A percentile compares a stretch with the other conserved stretches of the same genome.
Evolutionary conservation across 352 stramenopile genomes (phyloP).

Genomic region (Thalassiosira ordinaria): DNA sequence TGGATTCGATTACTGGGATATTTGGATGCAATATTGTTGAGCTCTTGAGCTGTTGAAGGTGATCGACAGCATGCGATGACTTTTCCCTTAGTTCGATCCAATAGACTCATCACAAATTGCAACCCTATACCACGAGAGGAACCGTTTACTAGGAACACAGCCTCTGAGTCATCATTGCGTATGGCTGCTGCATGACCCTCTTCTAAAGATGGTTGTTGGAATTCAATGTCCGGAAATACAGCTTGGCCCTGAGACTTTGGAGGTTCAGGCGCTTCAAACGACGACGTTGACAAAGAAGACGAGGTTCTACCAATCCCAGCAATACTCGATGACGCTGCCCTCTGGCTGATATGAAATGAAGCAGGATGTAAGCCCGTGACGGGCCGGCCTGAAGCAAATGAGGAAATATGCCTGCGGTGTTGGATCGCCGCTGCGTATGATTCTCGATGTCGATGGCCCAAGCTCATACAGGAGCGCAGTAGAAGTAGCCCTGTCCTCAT

Average conservation of each 20-base stretch:
- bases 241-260: conserved; percentile 60
- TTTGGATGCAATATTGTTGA: conserved; percentile 32
- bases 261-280: conserved; percentile 66
- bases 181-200: conserved; percentile 10
- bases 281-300: conserved; percentile 16
- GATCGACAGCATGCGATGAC: conserved; percentile 77
- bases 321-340: neutral
- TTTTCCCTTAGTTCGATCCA: conserved; percentile 57
- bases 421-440: neutral
- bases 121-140: conserved; percentile 56
- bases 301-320: neutral
- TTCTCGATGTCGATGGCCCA: neutral
- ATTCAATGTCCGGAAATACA: conserved; percentile 65
- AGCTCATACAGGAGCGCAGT: conserved; percentile 8
- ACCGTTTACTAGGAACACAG: conserved; percentile 59
- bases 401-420: too few relatives aligned
- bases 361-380: neutral
- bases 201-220: conserved; percentile 20
- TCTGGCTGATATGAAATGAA: neutral
- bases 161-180: conserved; percentile 47
- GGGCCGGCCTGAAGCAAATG: neutral
- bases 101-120: conserved; percentile 48
- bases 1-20: conserved; percentile 17
- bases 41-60: conserved; percentile 33
- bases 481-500: conserved; percentile 6